These are phyloP conservation scores for Globisporangium acanthophoron DNA, from an alignment of 352 stramenopile genomes.

Conservation along the genomic window DNA sequence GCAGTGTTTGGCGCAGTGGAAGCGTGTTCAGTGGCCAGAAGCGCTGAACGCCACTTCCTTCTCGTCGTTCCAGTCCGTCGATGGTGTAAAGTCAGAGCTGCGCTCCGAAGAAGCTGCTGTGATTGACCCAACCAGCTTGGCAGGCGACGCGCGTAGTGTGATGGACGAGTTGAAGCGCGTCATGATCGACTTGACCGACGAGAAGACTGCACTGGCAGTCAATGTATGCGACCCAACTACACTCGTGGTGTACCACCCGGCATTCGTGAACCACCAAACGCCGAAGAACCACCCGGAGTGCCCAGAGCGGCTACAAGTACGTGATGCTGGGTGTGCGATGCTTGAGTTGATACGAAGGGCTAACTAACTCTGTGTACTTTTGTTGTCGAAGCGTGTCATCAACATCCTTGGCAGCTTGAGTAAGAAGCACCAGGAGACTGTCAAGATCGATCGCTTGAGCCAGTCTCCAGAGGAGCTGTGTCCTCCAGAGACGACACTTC, in stretches of 20 bases:
- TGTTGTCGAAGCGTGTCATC: slow-evolving; percentile 45
- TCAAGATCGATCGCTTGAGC: slow-evolving; percentile 66
- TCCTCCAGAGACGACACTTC: slow-evolving; percentile 63
- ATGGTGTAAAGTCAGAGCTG: slow-evolving; percentile 29
- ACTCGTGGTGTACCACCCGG: slow-evolving; percentile 75
- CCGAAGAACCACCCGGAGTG: slow-evolving; percentile 80
- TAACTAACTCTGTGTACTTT: background rate
- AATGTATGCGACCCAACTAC: slow-evolving; percentile 40
- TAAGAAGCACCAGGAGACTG: slow-evolving; percentile 55
- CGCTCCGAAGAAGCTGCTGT: background rate
- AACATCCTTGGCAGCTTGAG: slow-evolving; percentile 56
- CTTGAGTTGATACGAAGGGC: background rate
- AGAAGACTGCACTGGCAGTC: slow-evolving; percentile 24
- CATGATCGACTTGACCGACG: slow-evolving; percentile 72
- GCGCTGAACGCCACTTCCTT: slow-evolving; percentile 50
- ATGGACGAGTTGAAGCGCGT: slow-evolving; percentile 76
- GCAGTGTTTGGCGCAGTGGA: slow-evolving; percentile 56
- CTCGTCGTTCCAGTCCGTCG: slow-evolving; percentile 15
- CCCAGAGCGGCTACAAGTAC: slow-evolving; percentile 71
- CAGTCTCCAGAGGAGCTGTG: slow-evolving; percentile 69
- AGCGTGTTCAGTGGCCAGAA: slow-evolving; percentile 55
- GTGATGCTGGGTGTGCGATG: slow-evolving; percentile 16
- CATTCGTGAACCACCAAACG: slow-evolving; percentile 83
- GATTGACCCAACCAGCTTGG: slow-evolving; percentile 9
- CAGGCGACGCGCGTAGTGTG: slow-evolving; percentile 19